Base-by-base conservation (phyloP, 1,284 basidiomycete genomes). In the Irpex lacteus region DNA sequence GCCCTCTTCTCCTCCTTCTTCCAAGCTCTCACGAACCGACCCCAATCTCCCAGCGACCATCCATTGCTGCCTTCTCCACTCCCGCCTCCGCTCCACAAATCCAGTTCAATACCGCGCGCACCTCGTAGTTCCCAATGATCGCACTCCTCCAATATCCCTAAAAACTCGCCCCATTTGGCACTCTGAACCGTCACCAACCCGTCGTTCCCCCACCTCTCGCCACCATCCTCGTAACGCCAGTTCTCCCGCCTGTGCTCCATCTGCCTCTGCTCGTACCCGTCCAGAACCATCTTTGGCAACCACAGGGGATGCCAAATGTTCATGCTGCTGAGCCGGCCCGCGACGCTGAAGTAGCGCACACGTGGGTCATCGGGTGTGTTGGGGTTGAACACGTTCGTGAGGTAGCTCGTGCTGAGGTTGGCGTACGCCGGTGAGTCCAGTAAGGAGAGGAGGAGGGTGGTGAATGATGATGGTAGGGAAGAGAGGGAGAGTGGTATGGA, bases 71-170 rank as follows among this genome's bases (percentile, higher is more conserved):
- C 54, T 11, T 32, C 18, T 1, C 54, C 54, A 52, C 60, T 59
- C 32, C 37, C 26, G 40, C n/a, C 60, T 44, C 40, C 38, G 5
- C 38, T 59, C 44, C 19, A 60, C 49, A 65, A 26, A 32, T 63
- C 63, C 62, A 88, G 79, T 60, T 89, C 88, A 1, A 53, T 78
- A 2, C 91, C 89, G 18, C 86, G 73, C 2, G 90, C 90, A 0
- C 98, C 98, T 63, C 98, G 81, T 71, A 98, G 83, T 71, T 98
- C 94, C 98, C 98, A 99, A 74, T 99, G 98, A 79, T 99, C 96
- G 69, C 89, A 92, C 2, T 90, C 91, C 67, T 98, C 93, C 73
- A 99, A 82, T 19, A 89, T 87, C 4, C 97, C 97, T 15, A 99
- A 78, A 76, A 95, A 97, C 72, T 96, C 93, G 26, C 96, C 96